Percentiles rank a stretch among this genome's conserved stretches.
Conservation (phyloP, 257 asterid genomes). For the Fraxinus pennsylvanica region DNA sequence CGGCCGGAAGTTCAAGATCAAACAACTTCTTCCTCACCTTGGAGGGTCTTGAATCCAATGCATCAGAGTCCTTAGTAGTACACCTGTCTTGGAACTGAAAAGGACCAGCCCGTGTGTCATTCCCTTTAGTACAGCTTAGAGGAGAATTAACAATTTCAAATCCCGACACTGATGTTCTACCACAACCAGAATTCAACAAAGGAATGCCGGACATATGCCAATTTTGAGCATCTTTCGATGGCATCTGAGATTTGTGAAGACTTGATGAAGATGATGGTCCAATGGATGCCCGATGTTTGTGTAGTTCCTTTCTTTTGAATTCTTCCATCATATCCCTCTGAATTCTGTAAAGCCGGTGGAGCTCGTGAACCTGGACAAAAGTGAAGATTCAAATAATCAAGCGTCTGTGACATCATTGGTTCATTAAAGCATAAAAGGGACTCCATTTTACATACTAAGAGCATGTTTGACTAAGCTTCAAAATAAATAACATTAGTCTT, state of each 20-base stretch:
- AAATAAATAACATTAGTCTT: background rate
- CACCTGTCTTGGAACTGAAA: slow-evolving; percentile 50
- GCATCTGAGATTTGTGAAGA: slow-evolving; percentile 62
- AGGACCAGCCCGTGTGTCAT: slow-evolving; percentile 37
- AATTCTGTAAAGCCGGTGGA: slow-evolving; percentile 82
- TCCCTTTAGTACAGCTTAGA: slow-evolving; percentile 67
- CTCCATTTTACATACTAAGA: background rate
- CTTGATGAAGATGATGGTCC: slow-evolving; percentile 85
- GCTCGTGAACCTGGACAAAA: slow-evolving; percentile 65
- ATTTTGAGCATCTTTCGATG: slow-evolving; percentile 65
- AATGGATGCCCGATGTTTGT: slow-evolving; percentile 46
- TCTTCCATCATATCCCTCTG: slow-evolving; percentile 97
- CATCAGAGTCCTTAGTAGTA: slow-evolving; percentile 49
- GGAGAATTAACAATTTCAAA: slow-evolving; percentile 67
- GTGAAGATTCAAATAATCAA: slow-evolving; percentile 23
- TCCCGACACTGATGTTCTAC: slow-evolving; percentile 53
- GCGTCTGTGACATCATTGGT: slow-evolving; percentile 11
- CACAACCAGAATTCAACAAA: slow-evolving; percentile 48
- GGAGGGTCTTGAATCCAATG: slow-evolving; percentile 68
- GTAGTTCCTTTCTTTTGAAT: slow-evolving; percentile 46
- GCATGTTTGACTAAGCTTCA: background rate
- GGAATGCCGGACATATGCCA: slow-evolving; percentile 64
- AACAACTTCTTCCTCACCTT: slow-evolving; percentile 82
- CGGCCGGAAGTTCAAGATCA: slow-evolving; percentile 92
- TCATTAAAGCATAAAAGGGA: background rate